A percentile compares a stretch with the other conserved stretches of the same genome.
These are phyloP conservation scores for Spiraea crenata DNA, from an alignment of 331 rosid species.

Conservation along the genomic window DNA sequence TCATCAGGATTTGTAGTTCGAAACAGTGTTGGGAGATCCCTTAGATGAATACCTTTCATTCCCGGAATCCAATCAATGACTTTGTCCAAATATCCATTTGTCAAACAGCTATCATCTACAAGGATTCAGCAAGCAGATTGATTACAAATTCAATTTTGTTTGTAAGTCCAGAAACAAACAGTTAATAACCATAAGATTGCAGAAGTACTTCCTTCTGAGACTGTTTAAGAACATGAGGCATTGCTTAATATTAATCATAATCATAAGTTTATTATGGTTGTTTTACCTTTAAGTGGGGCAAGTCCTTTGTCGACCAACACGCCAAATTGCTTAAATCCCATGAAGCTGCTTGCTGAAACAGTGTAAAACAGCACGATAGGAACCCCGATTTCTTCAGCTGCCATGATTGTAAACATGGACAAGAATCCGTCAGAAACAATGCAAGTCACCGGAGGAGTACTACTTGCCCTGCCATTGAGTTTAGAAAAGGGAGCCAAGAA, in stretches of 20 bases:
- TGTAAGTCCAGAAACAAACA: no score
- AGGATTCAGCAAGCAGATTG: neutral
- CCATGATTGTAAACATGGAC: neutral
- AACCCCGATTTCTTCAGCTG: neutral
- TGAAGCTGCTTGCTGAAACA: neutral
- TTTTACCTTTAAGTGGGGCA: no score
- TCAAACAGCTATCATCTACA: neutral
- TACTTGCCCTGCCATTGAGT: neutral
- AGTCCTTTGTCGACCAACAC: no score
- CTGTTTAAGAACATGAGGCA: no score
- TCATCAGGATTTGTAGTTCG: neutral
- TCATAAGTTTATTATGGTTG: no score
- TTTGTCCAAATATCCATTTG: neutral
- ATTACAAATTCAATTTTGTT: no score
- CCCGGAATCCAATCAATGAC: neutral
- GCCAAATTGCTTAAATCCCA: no score
- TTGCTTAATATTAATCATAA: no score
- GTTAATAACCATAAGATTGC: no score
- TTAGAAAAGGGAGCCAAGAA: neutral
- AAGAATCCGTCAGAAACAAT: neutral
- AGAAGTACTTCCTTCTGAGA: no score
- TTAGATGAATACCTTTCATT: neutral
- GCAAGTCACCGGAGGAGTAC: neutral
- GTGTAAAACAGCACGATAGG: neutral
- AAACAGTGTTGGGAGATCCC: neutral